Base-by-base conservation (phyloP, 2,329 filamentous ascomycete genomes). In the Colletotrichum lini region DNA sequence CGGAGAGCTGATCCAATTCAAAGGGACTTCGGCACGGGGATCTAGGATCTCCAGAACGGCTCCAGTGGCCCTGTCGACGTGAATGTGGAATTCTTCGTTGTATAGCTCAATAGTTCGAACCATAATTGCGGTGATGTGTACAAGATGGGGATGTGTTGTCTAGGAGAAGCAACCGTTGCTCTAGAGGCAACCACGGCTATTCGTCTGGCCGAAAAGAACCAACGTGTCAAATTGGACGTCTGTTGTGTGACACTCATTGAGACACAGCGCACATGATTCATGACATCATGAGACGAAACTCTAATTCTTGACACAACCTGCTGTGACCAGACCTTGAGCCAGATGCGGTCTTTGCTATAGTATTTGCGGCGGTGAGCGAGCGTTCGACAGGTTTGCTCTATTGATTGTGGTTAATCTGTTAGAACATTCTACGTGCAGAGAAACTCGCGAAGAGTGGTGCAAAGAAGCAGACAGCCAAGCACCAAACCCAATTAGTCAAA, bases 1-100 rank as follows among this genome's bases (percentile, higher is more conserved):
- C n/a, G 62, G 68, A 23, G 58, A 66, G 52, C 63, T 72, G 26
- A 73, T 8, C 71, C 71, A 73, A 63, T 73, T 73, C 40, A 72
- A 42, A n/a, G 58, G 60, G 13, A 8, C 44, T n/a, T 52, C 38
- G 12, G 45, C 26, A 30, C 12, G 30, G 45, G 49, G 50, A 47
- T 72, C 67, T 26, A 45, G 40, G 21, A 70, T 72, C 23, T 58
- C 70, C 52, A 70, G 30, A 49, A 72, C 40, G 12, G 67, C 61
- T 3, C 70, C 67, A 4, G 52, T 70, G 42, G 45, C 60, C 30
- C 60, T 56, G 53, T 72, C 67, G 1, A 72, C 45, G 56, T 61
- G 60, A 18, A 72, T 44, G 6, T 40, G 45, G 8, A 72, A 70
- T 44, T 72, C 70, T 18, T 62, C 56, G 30, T 58, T 63, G 23